Evolutionary conservation across 2,329 filamentous ascomycete genomes (phyloP).

Genomic region (Fusarium humuli): DNA sequence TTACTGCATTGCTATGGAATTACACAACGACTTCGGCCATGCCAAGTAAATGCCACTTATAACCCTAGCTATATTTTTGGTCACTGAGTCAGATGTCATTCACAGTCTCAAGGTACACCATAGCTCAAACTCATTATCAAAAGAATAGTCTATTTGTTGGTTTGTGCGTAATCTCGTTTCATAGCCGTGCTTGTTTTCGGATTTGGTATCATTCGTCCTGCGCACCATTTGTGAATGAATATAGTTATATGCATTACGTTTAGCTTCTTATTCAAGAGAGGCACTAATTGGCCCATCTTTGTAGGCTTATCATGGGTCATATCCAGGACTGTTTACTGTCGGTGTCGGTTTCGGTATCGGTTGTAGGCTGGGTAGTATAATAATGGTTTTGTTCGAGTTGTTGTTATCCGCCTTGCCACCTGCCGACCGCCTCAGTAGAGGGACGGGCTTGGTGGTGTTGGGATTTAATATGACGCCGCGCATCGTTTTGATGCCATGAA

Average conservation of each 20-base stretch:
- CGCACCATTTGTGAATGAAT: slow-evolving; percentile 1
- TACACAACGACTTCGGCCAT: neutral
- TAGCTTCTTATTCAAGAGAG: slow-evolving; percentile 18
- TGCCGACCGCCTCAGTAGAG: neutral
- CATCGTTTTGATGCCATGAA: neutral
- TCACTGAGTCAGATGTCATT: neutral
- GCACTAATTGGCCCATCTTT: neutral
- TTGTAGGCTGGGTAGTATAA: neutral
- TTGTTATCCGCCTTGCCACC: neutral
- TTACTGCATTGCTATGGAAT: neutral
- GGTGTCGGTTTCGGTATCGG: neutral
- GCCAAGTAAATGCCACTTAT: neutral
- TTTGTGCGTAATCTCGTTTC: slow-evolving; percentile 31
- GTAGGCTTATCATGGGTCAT: neutral
- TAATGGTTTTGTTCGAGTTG: neutral
- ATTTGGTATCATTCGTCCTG: slow-evolving; percentile 39
- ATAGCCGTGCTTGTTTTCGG: slow-evolving; percentile 38
- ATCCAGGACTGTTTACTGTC: neutral
- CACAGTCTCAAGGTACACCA: neutral
- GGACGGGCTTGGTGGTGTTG: neutral
- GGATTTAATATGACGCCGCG: neutral
- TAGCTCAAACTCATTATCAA: slow-evolving; percentile 2
- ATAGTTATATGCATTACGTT: slow-evolving; percentile 14
- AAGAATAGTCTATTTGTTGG: slow-evolving; percentile 32
- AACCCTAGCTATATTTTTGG: neutral